A percentile compares a stretch with the other conserved stretches of the same genome.
These are phyloP conservation scores for Ailanthus altissimus DNA, from an alignment of 345 rosid genomes.

Conservation along the genomic window DNA sequence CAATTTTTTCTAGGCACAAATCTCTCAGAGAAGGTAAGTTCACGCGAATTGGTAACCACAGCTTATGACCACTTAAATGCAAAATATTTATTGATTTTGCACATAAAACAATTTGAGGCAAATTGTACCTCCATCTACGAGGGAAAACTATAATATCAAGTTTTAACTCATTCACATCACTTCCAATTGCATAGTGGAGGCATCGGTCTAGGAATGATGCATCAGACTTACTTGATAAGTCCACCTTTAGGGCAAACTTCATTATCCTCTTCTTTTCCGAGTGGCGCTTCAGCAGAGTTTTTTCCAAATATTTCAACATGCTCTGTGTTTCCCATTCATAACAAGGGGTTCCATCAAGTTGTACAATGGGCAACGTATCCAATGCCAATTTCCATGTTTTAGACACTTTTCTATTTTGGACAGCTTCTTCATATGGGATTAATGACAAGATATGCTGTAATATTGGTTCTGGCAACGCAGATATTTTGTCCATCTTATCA, in stretches of 20 bases:
- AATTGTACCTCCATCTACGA: not conserved
- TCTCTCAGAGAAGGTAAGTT: not conserved
- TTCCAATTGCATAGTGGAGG: not conserved
- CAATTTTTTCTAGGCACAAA: not conserved
- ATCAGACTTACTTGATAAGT: not conserved
- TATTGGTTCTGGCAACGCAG: not conserved
- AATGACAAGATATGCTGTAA: not conserved
- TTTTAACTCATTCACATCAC: not conserved
- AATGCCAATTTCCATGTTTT: not conserved
- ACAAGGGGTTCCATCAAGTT: not conserved
- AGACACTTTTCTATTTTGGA: not conserved
- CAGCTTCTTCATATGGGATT: not conserved
- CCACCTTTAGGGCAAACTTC: not conserved
- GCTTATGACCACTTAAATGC: not conserved
- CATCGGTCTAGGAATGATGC: not conserved
- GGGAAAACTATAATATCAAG: not conserved
- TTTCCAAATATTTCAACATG: not conserved
- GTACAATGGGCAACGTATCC: not conserved
- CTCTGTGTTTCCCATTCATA: no score
- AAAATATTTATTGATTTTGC: not conserved
- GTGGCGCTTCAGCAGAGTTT: not conserved
- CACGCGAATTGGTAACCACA: not conserved
- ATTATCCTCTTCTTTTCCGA: not conserved
- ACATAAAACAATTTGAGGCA: not conserved
- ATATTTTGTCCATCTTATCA: conserved; percentile 2